These are phyloP conservation scores for Lactarius tabidus DNA, from an alignment of 768 basidiomycete species.

Conservation along the genomic window DNA sequence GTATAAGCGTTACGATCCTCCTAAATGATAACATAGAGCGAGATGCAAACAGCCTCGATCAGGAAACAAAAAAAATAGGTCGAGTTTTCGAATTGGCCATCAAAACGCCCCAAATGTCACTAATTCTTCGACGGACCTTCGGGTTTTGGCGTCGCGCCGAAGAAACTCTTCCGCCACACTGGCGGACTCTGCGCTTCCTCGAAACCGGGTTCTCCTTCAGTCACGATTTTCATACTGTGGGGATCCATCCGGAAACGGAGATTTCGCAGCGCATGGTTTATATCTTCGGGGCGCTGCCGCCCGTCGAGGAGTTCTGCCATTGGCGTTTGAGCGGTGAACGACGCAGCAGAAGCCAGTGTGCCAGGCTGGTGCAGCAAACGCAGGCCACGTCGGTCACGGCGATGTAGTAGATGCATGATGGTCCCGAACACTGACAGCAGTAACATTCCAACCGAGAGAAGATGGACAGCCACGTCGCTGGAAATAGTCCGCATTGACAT, in stretches of 20 bases:
- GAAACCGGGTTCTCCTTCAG: constrained; percentile 51
- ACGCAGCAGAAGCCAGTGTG: constrained; percentile 54
- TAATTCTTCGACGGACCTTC: neutral
- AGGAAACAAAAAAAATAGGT: neutral
- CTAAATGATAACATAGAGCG: neutral
- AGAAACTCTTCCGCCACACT: neutral
- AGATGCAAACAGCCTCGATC: neutral
- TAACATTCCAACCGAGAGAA: constrained; percentile 42
- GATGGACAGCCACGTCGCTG: constrained; percentile 43
- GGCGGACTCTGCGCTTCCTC: constrained; percentile 27
- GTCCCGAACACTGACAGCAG: constrained; percentile 42
- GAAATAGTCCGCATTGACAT: neutral
- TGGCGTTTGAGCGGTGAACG: constrained; percentile 49
- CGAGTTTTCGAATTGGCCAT: neutral
- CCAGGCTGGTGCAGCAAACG: constrained; percentile 45
- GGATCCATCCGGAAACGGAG: constrained; percentile 51
- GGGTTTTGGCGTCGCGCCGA: neutral
- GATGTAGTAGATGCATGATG: constrained; percentile 47
- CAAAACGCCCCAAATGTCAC: neutral
- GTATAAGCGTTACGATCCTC: neutral
- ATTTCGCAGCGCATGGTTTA: constrained; percentile 39
- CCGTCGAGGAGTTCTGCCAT: constrained; percentile 44
- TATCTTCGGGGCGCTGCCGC: constrained; percentile 37
- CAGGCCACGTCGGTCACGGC: constrained; percentile 41
- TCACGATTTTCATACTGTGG: constrained; percentile 46